Evolutionary conservation across 257 asterid species (phyloP).

Genomic region (Gentiana straminea): DNA sequence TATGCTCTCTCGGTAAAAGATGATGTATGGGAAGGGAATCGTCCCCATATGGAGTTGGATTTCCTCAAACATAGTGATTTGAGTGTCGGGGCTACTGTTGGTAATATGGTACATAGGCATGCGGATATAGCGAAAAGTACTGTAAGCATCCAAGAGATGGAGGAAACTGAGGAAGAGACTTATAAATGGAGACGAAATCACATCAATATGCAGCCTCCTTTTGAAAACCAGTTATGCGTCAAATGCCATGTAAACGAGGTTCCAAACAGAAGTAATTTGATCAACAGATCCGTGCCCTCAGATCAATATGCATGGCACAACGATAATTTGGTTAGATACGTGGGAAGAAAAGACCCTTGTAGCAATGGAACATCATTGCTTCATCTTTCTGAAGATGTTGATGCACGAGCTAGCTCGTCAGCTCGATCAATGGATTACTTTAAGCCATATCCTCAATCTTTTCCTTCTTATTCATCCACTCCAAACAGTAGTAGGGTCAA

Average conservation of each 20-base stretch:
- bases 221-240: constrained; percentile 16
- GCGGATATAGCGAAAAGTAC: constrained; percentile 10
- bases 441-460: constrained; percentile 25
- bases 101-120: constrained; percentile 9
- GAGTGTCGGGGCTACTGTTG: constrained; percentile 13
- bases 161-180: constrained; percentile 17
- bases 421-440: constrained; percentile 26
- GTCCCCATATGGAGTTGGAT: constrained; percentile 13
- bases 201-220: constrained; percentile 15
- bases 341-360: constrained; percentile 12
- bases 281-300: constrained; percentile 13
- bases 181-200: constrained; percentile 17
- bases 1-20: constrained; percentile 34
- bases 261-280: constrained; percentile 10
- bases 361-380: constrained; percentile 16
- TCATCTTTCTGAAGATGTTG: constrained; percentile 20
- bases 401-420: constrained; percentile 16
- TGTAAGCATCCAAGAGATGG: constrained; percentile 15
- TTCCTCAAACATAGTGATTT: constrained; percentile 4
- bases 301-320: constrained; percentile 15
- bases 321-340: constrained; percentile 14
- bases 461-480: constrained; percentile 13
- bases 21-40: constrained; percentile 11
- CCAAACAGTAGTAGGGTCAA: constrained; percentile 7
- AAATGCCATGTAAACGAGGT: constrained; percentile 5